phyloP scores from a whole-genome alignment of 352 stramenopile species.

The Phytophthora palmivora region DNA sequence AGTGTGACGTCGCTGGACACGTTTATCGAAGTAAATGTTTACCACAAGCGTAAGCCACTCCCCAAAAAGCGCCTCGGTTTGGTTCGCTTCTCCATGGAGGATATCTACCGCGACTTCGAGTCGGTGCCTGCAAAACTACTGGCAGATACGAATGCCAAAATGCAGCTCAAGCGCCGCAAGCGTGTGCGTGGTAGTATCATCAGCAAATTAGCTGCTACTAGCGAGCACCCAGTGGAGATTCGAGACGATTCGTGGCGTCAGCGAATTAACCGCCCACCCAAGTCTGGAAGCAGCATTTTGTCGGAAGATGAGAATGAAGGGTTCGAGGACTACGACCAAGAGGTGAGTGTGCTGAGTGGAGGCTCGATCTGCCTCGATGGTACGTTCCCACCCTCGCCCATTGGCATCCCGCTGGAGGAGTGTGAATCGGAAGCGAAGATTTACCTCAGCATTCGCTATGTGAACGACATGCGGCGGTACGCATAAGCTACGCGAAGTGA shows the following conservation, averaged over 20 bases:
- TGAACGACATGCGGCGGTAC: slow-evolving; percentile 89
- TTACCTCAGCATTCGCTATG: slow-evolving; percentile 84
- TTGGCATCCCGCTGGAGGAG: slow-evolving; percentile 56
- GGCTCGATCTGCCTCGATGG: slow-evolving; percentile 62
- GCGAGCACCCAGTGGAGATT: slow-evolving; percentile 52
- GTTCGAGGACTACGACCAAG: slow-evolving; percentile 71
- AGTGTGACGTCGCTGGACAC: slow-evolving; percentile 75
- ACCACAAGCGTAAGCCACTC: slow-evolving; percentile 88
- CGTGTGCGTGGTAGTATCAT: slow-evolving; percentile 84
- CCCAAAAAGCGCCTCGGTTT: slow-evolving; percentile 81
- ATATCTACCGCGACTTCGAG: slow-evolving; percentile 89
- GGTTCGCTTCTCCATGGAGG: slow-evolving; percentile 79
- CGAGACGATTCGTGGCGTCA: slow-evolving; percentile 78
- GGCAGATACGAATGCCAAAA: slow-evolving; percentile 70
- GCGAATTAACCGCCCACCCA: slow-evolving; percentile 49
- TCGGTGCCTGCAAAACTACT: slow-evolving; percentile 76
- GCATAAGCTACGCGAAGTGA: slow-evolving; percentile 40
- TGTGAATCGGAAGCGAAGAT: slow-evolving; percentile 68
- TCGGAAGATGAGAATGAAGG: slow-evolving; percentile 54
- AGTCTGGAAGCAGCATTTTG: slow-evolving; percentile 53
- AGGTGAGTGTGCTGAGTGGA: slow-evolving; percentile 65
- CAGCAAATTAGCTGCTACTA: slow-evolving; percentile 59
- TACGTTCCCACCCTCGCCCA: slow-evolving; percentile 55
- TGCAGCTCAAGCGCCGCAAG: slow-evolving; percentile 82
- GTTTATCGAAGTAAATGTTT: slow-evolving; percentile 81